These are phyloP conservation scores for Aspergillus unguis DNA, from an alignment of 2,329 filamentous ascomycete species.

Conservation along the genomic window DNA sequence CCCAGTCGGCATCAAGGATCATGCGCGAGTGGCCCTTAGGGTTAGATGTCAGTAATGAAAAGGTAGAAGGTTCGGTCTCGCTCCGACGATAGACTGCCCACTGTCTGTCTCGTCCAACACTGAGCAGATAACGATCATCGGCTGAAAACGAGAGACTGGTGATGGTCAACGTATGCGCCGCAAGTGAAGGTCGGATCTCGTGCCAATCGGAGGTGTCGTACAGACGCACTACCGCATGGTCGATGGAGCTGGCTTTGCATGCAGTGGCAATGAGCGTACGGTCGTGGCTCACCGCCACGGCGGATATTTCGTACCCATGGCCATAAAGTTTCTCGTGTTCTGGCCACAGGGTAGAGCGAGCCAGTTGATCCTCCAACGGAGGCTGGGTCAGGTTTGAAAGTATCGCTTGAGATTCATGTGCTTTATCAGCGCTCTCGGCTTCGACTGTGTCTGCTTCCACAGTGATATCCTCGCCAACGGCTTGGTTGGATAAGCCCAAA, in stretches of 20 bases:
- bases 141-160: constrained; percentile 75
- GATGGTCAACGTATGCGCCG: constrained; percentile 82
- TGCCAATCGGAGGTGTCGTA: constrained; percentile 87
- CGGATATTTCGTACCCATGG: constrained; percentile 94
- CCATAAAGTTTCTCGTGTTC: constrained; percentile 96
- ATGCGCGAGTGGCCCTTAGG: constrained; percentile 86
- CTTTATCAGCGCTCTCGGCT: constrained; percentile 27
- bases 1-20: constrained; percentile 88
- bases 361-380: constrained; percentile 84
- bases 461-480: constrained; percentile 54
- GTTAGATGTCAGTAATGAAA: constrained; percentile 61
- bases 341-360: constrained; percentile 89
- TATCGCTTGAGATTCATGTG: constrained; percentile 20
- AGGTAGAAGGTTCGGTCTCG: constrained; percentile 43
- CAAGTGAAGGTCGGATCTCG: constrained; percentile 76
- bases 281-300: constrained; percentile 73
- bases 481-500: constrained; percentile 93
- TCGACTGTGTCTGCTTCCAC: constrained; percentile 40
- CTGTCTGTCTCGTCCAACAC: constrained; percentile 85
- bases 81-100: constrained; percentile 75
- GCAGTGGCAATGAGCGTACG: constrained; percentile 79
- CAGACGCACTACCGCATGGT: constrained; percentile 89
- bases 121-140: constrained; percentile 73
- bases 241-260: constrained; percentile 85
- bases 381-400: constrained; percentile 64